Base-by-base conservation (phyloP, 2,329 filamentous ascomycete species). In the Colletotrichum sp. region DNA sequence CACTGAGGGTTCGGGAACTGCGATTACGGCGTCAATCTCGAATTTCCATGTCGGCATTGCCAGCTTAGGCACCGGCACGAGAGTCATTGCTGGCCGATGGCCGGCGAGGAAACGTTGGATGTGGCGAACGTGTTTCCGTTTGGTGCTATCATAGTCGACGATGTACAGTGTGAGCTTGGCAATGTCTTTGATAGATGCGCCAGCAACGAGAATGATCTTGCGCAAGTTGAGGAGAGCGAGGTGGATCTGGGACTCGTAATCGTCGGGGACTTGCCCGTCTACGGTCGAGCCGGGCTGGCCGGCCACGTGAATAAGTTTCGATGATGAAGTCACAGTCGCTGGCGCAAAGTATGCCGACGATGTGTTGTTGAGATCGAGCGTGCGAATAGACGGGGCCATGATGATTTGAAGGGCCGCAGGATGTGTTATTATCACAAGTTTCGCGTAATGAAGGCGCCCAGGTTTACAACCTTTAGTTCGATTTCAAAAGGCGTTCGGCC, bases 21-120 rank as follows among this genome's bases (percentile, higher is more conserved):
- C 80, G 8, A 84, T 80, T 6, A 86, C 79, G 8, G 87, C 87
- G 39, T 88, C 86, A 48, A 89, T 82, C 80, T 89, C 86, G 76
- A 89, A 85, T 5, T 86, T 79, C 81, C 83, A 86, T 5, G 78
- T 79, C 3, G 86, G 81, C 2, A 80, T 77, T 0, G 86, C 87
- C 5, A 89, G 82, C 39, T 82, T 77, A 0, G 82, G 78, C 6
- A 88, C 86, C 3, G 87, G 86, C 1, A 88, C 82, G 6, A 89
- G 79, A 0, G 86, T 88, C 15, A 85, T 84, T 18, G 84, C 83
- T 0, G 87, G 87, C 6, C 85, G 82, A 78, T 88, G 86, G 4
- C 80, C 79, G 3, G 77, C 78, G 5, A 87, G 78, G 75, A 86
- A 87, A 4, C 80, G 80, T 67, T 86, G 81, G 9, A 88, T 73